Evolutionary conservation across 345 rosid species (phyloP).

Genomic region (Corchorus capsularis): DNA sequence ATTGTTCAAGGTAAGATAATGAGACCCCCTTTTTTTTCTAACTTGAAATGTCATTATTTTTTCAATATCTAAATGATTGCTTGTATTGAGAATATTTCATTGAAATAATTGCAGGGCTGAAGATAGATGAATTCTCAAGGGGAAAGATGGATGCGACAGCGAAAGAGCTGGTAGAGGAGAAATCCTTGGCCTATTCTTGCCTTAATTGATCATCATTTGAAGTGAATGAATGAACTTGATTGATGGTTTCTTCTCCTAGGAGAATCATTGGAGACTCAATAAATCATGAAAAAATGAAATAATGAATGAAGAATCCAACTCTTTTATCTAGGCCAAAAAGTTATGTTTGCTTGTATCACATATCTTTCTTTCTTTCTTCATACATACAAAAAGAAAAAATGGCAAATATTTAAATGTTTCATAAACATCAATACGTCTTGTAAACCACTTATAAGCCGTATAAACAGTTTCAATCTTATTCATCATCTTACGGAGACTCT

Average conservation of each 20-base stretch:
- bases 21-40: no score
- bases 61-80: background rate
- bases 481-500: no score
- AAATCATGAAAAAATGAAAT: background rate
- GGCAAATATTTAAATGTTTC: background rate
- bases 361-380: background rate
- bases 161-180: conserved; percentile 76
- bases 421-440: no score
- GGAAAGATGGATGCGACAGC: conserved; percentile 76
- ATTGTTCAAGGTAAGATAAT: conserved; percentile 53
- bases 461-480: no score
- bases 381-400: background rate
- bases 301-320: background rate
- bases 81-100: conserved; percentile 5
- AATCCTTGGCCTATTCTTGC: conserved; percentile 59
- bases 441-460: no score
- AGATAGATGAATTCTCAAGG: conserved; percentile 70
- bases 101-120: conserved; percentile 44
- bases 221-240: background rate
- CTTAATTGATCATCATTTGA: conserved; percentile 32
- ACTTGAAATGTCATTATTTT: background rate
- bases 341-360: background rate
- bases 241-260: background rate
- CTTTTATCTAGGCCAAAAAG: background rate
- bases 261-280: background rate